A percentile compares a stretch with the other conserved stretches of the same genome.
Conservation (phyloP, 2,329 filamentous ascomycete species). For the Neopestalotiopsis sp. region DNA sequence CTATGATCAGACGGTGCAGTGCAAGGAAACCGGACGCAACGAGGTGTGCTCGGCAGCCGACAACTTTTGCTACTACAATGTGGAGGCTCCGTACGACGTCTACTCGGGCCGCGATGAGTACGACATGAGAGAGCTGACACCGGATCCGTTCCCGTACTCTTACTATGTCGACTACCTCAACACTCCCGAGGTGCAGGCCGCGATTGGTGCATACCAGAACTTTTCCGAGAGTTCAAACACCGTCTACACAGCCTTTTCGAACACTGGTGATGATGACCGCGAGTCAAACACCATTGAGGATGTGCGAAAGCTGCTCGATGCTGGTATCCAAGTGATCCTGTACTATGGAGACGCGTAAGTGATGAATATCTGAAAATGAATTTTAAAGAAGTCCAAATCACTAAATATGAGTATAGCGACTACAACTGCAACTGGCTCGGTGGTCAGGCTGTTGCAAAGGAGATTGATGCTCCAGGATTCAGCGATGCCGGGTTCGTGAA, state of each 20-base stretch:
- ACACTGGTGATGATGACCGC: slow-evolving; percentile 54
- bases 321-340: slow-evolving; percentile 30
- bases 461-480: slow-evolving; percentile 47
- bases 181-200: slow-evolving; percentile 54
- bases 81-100: slow-evolving; percentile 57
- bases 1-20: slow-evolving; percentile 59
- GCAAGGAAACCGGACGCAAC: slow-evolving; percentile 56
- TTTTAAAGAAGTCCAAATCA: background rate
- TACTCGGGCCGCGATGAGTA: slow-evolving; percentile 62
- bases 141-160: slow-evolving; percentile 62
- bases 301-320: slow-evolving; percentile 28
- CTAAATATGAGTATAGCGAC: slow-evolving; percentile 21
- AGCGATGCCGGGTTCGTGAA: slow-evolving; percentile 52
- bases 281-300: slow-evolving; percentile 33
- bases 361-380: background rate
- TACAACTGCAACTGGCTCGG: slow-evolving; percentile 42
- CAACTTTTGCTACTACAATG: slow-evolving; percentile 57
- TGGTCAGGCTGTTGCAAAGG: slow-evolving; percentile 30
- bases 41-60: slow-evolving; percentile 59
- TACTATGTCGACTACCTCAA: slow-evolving; percentile 65
- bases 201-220: slow-evolving; percentile 65
- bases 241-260: slow-evolving; percentile 60
- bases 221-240: slow-evolving; percentile 53
- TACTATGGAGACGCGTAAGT: slow-evolving; percentile 35
- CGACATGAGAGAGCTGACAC: slow-evolving; percentile 60